Evolutionary conservation across 1,139 yeast genomes (phyloP), one percentile per base, ranked within the genome.

Genomic region (Geotrichum klebahnii): DNA sequence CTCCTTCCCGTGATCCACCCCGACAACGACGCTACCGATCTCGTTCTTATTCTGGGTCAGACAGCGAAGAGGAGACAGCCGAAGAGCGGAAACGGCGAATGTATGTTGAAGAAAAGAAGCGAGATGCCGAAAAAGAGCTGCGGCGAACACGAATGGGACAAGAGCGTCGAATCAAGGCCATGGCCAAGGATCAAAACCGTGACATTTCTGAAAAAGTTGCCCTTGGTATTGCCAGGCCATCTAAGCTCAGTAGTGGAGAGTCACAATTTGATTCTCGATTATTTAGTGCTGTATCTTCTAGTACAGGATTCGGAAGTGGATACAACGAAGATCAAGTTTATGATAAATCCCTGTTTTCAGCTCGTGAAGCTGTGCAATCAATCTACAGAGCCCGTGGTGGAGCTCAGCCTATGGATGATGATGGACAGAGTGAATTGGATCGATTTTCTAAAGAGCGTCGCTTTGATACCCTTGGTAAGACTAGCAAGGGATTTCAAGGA

Each of bases 131-230:
- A 55, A 67, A 67, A 39, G 80, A 78, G 48, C 58, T 77, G 38
- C 69, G 71, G 23, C 61, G 67, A 61, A 69, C 74, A 0, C 67
- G 70, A 43, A 67, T 75, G 74, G 75, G 78, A 35, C 68, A 75
- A 1, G 79, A 73, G 43, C 71, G 71, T 26, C 70, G 73, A 35
- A 61, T 76, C 32, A 68, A 73, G 49, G 62, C 66, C 32, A 57
- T 77, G 55, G 78, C 80, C 0, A 65, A 68, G 37, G 71, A 71
- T 9, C 71, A 73, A 45, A 75, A 75, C 31, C 67, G 83, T 46
- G 82, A 78, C 42, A 67, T 80, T 12, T 76, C 82, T 9, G 82
- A 77, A 47, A 70, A 76, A 52, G 78, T 80, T 6, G 76, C 78
- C 2, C 57, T 79, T 29, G 82, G 82, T 0, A 67, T 77, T 1